Evolutionary conservation across 257 asterid genomes (phyloP), one percentile per base, ranked within the genome.

Genomic region (Linderniella brevidens): DNA sequence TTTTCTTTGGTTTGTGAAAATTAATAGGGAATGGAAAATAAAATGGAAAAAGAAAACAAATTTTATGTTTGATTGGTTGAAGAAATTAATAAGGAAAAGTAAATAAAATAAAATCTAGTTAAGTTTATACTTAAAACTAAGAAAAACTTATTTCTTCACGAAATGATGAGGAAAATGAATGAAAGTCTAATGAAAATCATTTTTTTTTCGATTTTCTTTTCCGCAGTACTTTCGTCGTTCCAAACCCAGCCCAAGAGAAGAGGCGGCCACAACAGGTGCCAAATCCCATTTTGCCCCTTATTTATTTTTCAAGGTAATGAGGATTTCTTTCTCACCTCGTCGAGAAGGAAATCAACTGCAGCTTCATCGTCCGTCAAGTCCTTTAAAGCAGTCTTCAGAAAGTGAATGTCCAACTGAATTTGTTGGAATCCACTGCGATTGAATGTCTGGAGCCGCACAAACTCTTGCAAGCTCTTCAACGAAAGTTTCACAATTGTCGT

Each of bases 351-450:
- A 69, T 88, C 98, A 15, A 71, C 78, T 20, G 79, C 94, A 55
- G 93, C 94, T 75, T 84, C 96, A 60, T 88, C 96, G 43, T 84
- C 96, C 3, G 87, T 73, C 41, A 74, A 67, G 32, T 81, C 86
- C 75, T 78, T 84, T 17, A 84, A 55, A 53, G 79, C 53, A 54
- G 57, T 61, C 81, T 74, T 85, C 60, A 88, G 59, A 58, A 80
- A 88, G 77, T 88, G 76, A 63, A 84, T 78, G 58, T 88, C 98
- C 76, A 88, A 56, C 54, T 84, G 98, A 59, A 88, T 81, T 67
- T 88, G 98, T 68, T 88, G 98, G 67, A 84, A 88, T 49, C 98
- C 98, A 53, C 98, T 78, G 11, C 98, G 82, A 46, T 80, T 88
- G 58, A 64, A 88, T 46, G 94, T 84, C 53, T 80, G 98, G 48